Evolutionary conservation across 768 basidiomycete genomes (phyloP).

Genomic region (Pseudohyphozyma bogoriensis): DNA sequence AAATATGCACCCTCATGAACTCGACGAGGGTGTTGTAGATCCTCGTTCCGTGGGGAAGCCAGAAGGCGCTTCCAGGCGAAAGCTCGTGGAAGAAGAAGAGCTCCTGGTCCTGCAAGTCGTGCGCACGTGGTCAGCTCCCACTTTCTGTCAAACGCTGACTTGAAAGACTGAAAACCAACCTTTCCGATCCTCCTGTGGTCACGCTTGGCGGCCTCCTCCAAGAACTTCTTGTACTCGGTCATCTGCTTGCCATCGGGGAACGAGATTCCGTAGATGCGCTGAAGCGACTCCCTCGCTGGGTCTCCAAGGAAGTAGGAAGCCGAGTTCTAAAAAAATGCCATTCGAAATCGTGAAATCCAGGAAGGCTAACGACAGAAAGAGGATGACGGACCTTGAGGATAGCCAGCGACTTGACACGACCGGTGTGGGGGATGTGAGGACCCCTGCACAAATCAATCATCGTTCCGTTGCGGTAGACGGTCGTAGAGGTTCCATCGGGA

Average conservation of each 20-base stretch:
- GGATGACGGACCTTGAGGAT: slow-evolving; percentile 65
- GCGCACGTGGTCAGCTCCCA: slow-evolving; percentile 10
- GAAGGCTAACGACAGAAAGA: no score
- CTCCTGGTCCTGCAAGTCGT: slow-evolving; percentile 66
- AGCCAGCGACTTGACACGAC: slow-evolving; percentile 94
- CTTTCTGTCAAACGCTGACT: background rate
- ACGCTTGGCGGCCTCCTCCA: slow-evolving; percentile 94
- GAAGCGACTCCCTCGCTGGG: slow-evolving; percentile 80
- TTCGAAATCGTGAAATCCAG: no score
- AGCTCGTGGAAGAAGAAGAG: slow-evolving; percentile 97
- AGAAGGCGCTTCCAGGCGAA: slow-evolving; percentile 91
- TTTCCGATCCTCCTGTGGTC: slow-evolving; percentile 95
- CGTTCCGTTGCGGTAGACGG: slow-evolving; percentile 96
- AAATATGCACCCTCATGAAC: slow-evolving; percentile 64
- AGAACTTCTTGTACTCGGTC: slow-evolving; percentile 85
- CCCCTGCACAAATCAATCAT: slow-evolving; percentile 97
- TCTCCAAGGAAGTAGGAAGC: slow-evolving; percentile 97
- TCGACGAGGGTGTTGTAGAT: slow-evolving; percentile 91
- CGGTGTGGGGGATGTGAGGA: slow-evolving; percentile 95
- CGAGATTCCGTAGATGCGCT: slow-evolving; percentile 94
- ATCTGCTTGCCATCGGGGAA: slow-evolving; percentile 97
- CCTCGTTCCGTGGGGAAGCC: slow-evolving; percentile 90
- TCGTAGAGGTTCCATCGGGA: slow-evolving; percentile 89
- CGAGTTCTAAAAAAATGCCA: slow-evolving; percentile 77
- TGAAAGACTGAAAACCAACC: slow-evolving; percentile 37